Conservation (phyloP, 1,284 basidiomycete genomes). For the Austropuccinia psidii region DNA sequence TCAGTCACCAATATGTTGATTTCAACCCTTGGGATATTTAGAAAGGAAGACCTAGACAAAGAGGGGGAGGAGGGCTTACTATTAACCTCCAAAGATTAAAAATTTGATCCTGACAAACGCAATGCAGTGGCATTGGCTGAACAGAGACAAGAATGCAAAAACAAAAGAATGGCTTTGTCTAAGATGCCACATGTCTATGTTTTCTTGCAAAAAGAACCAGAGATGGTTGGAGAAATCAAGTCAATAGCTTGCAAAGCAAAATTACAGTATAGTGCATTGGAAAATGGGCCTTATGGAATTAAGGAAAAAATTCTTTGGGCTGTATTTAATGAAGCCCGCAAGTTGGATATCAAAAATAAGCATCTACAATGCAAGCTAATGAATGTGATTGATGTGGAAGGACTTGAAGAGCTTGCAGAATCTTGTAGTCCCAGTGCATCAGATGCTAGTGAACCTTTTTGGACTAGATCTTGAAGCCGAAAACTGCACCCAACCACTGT, state of each 20-base stretch:
- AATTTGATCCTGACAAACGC: constrained; percentile 19
- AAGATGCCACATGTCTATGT: constrained; percentile 94
- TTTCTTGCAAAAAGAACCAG: constrained; percentile 91
- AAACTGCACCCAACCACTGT: background rate
- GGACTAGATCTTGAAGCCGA: background rate
- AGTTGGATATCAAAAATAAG: constrained; percentile 98
- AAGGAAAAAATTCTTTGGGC: constrained; percentile 74
- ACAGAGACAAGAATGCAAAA: constrained; percentile 78
- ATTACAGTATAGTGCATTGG: constrained; percentile 77
- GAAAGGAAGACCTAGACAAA: constrained; percentile 87
- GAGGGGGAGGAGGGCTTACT: constrained; percentile 58
- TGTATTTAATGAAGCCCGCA: constrained; percentile 91
- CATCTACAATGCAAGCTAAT: constrained; percentile 88
- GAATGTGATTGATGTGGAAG: constrained; percentile 60
- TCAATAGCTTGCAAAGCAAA: constrained; percentile 68
- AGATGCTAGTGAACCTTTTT: background rate
- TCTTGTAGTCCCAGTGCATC: constrained; percentile 2
- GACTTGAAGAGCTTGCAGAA: constrained; percentile 38
- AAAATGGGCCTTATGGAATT: constrained; percentile 84
- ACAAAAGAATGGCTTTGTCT: constrained; percentile 96
- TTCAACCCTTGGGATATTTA: constrained; percentile 84
- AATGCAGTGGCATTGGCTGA: constrained; percentile 58
- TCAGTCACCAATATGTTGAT: constrained; percentile 91
- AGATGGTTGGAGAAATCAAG: constrained; percentile 94
- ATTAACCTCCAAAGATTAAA: constrained; percentile 43